These are phyloP conservation scores for Cyclotella cryptica DNA, from an alignment of 108 stramenopile genomes.

Conservation along the genomic window DNA sequence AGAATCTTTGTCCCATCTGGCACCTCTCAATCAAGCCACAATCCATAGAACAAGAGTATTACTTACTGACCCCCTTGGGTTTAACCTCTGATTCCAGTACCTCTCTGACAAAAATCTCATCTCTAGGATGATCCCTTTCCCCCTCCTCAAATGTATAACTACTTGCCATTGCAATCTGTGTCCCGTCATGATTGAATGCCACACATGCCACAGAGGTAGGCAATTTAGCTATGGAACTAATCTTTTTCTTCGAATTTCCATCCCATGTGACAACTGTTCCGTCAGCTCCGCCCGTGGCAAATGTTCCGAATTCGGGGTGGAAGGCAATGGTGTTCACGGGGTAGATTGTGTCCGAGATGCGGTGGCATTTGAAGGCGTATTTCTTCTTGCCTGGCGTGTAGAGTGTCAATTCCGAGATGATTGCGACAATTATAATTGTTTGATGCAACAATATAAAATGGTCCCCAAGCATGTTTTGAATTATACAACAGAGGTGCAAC, in stretches of 20 bases:
- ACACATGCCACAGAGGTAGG: slow-evolving; percentile 89
- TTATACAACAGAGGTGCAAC: no score
- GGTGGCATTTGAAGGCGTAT: slow-evolving; percentile 99
- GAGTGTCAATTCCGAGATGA: not conserved
- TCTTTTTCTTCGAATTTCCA: slow-evolving; percentile 87
- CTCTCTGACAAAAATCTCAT: slow-evolving; percentile 85
- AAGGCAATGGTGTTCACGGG: slow-evolving; percentile 98
- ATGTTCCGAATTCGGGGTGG: slow-evolving; percentile 85
- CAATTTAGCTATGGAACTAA: slow-evolving; percentile 69
- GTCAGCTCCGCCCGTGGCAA: slow-evolving; percentile 95
- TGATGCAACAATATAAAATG: not conserved
- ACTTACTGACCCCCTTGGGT: slow-evolving; percentile 35
- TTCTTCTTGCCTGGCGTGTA: slow-evolving; percentile 57
- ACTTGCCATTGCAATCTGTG: slow-evolving; percentile 89
- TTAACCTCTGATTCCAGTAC: slow-evolving; percentile 72
- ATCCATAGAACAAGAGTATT: not conserved
- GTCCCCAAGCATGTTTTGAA: no score
- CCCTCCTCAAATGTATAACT: slow-evolving; percentile 98
- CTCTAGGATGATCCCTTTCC: slow-evolving; percentile 92
- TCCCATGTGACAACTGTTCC: slow-evolving; percentile 95
- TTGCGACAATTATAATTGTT: slow-evolving; percentile 9
- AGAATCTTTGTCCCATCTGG: no score
- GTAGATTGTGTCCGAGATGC: slow-evolving; percentile 88
- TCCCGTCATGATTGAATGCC: slow-evolving; percentile 85
- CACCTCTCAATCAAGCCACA: no score